Evolutionary conservation across 192 early-diverging fungal genomes (phyloP), one percentile per base, ranked within the genome.

Genomic region (Lobulomyces angularis): DNA sequence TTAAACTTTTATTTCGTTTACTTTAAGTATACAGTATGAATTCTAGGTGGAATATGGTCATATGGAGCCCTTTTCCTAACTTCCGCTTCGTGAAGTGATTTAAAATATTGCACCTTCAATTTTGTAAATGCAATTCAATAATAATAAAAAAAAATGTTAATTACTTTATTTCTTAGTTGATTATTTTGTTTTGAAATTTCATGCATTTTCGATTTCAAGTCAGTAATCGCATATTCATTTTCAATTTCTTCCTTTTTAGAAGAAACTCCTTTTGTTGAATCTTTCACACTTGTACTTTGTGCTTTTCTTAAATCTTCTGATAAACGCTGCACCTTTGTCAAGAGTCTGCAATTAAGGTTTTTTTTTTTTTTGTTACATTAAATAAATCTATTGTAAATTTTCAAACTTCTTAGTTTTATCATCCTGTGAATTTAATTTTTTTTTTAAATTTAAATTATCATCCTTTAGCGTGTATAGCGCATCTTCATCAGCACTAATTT

Each of bases 61-160:
- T 74, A 74, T 18, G 59, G 53, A 1, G 51, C 53, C 24, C 58
- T 36, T 27, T 67, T 63, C 17, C 60, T 45, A 1, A 48, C 44
- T 45, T 74, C 71, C 9, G 71, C 60, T 58, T 74, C 66, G 33
- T 74, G 63, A 35, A 74, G 31, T 6, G 71, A 44, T 27, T 55
- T 53, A 39, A 55, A 53, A 41, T 23, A 53, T 21, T 46, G 26
- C 8, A 53, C 40, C 22, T 53, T 16, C 12, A 16, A 32, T 32
- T n/a, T n/a, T n/a, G n/a, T n/a, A n/a, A n/a, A n/a, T n/a, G n/a
- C n/a, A n/a, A n/a, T n/a, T n/a, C n/a, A n/a, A n/a, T n/a, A n/a
- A n/a, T n/a, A n/a, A n/a, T n/a, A n/a, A n/a, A n/a, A n/a, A n/a
- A n/a, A n/a, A n/a, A n/a, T n/a, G n/a, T n/a, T n/a, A 53, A 27